phyloP scores from a whole-genome alignment of 768 basidiomycete genomes.

The Termitomyces sp. region DNA sequence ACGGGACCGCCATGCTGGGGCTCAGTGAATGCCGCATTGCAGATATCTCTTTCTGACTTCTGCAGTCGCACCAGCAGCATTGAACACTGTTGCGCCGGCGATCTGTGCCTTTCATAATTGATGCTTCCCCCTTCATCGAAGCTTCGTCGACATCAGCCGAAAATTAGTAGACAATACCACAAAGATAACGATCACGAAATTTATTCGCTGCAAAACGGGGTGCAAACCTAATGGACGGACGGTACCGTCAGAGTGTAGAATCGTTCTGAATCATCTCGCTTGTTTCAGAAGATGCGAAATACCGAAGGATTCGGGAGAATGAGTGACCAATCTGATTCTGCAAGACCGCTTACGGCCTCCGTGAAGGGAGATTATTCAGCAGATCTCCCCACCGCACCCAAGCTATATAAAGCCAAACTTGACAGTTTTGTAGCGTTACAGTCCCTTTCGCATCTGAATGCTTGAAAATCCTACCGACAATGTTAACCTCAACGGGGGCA shows the following conservation, averaged over 20 bases:
- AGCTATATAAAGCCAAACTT: constrained; percentile 8
- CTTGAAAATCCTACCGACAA: constrained; percentile 28
- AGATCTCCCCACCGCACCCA: not conserved
- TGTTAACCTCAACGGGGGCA: constrained; percentile 26
- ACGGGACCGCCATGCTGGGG: too few relatives aligned
- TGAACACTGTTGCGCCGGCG: too few relatives aligned
- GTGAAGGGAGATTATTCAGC: constrained; percentile 16
- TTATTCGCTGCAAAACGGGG: not conserved
- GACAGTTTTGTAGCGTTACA: not conserved
- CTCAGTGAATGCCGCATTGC: too few relatives aligned
- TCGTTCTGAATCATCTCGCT: not conserved
- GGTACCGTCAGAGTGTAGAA: not conserved
- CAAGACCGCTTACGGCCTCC: constrained; percentile 6
- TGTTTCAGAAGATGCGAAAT: not conserved
- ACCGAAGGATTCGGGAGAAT: constrained; percentile 13
- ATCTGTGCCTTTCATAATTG: not conserved
- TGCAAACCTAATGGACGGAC: not conserved
- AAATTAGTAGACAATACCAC: not conserved
- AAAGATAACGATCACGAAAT: not conserved
- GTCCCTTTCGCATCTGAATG: constrained; percentile 19
- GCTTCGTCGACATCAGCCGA: too few relatives aligned
- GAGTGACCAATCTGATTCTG: constrained; percentile 2
- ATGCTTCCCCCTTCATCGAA: not conserved
- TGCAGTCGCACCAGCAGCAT: too few relatives aligned
- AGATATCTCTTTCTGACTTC: too few relatives aligned